Conservation (phyloP, 1,139 yeast species). For the Saccharomycopsis hybrid region DNA sequence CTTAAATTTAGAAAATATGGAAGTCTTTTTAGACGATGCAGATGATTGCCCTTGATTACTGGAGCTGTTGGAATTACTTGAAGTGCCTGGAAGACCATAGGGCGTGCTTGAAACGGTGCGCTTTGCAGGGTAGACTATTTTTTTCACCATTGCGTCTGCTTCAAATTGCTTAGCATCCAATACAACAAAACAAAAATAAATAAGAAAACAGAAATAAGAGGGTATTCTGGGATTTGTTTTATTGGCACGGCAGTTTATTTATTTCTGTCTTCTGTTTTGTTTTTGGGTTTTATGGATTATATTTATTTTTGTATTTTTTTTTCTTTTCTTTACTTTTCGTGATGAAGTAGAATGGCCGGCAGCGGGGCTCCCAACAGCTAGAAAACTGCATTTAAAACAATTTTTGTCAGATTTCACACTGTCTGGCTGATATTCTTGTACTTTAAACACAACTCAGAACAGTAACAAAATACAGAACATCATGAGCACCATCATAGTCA, state of each 20-base stretch:
- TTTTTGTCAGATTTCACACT: neutral
- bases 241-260: too few species aligned
- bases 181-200: too few species aligned
- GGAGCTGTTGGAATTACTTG: neutral
- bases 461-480: neutral
- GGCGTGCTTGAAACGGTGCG: conserved; percentile 2
- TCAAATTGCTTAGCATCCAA: neutral
- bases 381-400: neutral
- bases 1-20: neutral
- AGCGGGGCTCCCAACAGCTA: neutral
- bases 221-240: too few species aligned
- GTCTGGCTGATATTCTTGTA: neutral
- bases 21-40: neutral
- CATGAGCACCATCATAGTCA: conserved; percentile 21
- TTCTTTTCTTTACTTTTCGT: neutral
- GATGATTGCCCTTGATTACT: neutral
- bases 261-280: too few species aligned
- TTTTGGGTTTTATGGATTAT: neutral
- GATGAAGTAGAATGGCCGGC: neutral
- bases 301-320: neutral
- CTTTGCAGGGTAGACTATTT: conserved; percentile 17
- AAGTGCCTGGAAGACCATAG: neutral
- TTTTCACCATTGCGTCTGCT: conserved; percentile 13
- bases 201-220: too few species aligned
- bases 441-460: neutral